Base-by-base conservation (phyloP, 2,329 filamentous ascomycete species). In the Xylaria sp. region DNA sequence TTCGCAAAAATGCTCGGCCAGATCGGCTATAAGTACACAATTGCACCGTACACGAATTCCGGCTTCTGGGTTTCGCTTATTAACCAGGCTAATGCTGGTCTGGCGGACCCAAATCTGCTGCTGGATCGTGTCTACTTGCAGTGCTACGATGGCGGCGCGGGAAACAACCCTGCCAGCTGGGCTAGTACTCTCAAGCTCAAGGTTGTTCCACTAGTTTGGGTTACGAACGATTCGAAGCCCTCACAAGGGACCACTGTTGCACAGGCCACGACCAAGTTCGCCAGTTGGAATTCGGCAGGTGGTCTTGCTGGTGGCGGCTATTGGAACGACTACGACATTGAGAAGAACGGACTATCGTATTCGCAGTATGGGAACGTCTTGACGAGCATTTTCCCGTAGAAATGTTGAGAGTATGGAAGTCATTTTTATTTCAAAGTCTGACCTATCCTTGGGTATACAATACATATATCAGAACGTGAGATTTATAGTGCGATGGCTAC, bases 281-380 rank as follows among this genome's bases (percentile, higher is more conserved):
- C 68, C 1, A 59, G 57, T 9, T 83, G 81, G 81, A 73, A 74
- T 22, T 38, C 67, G 38, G 63, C 65, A 39, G 72, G 73, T 5
- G 67, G 72, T 0, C 69, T 83, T 15, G 80, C 73, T 1, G 81
- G 77, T 0, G 81, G 79, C 0, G 81, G 81, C 0, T 83, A 82
- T 67, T 83, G 81, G 81, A 83, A 83, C 51, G 81, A 83, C 66
- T 82, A 77, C 63, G 81, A 83, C 66, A 81, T 83, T 49, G 81
- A 82, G 75, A 82, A 81, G 72, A 82, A 81, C 77, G 71, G 71
- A 6, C 70, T 77, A 39, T 80, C 78, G 1, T 82, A 83, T 38
- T 68, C 69, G 11, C 65, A 64, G 11, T 75, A 75, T 45, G 72
- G 72, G 1, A 44, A 64, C 20, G 74, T 75, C 15, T 53, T 76